Evolutionary conservation across 306 rosid genomes (phyloP).

Genomic region (Ormosia semicastrata): DNA sequence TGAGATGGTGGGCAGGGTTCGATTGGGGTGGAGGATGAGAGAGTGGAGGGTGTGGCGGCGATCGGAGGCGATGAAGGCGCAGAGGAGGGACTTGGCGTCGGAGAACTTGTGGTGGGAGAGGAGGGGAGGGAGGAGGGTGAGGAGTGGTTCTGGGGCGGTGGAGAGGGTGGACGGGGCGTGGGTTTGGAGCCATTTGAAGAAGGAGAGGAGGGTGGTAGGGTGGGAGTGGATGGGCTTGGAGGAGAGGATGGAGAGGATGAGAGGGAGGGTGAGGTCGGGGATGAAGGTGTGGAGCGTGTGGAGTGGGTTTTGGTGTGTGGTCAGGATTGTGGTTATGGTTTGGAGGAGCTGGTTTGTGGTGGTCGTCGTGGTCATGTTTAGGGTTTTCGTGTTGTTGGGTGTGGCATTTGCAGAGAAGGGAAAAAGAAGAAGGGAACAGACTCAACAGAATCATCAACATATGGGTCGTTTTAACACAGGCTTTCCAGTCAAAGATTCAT

Average conservation of each 20-base stretch:
- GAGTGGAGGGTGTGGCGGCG: constrained; percentile 55
- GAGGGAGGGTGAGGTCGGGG: constrained; percentile 49
- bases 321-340: constrained; percentile 25
- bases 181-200: constrained; percentile 59
- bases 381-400: too few relatives aligned
- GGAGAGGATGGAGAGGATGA: constrained; percentile 55
- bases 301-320: constrained; percentile 8
- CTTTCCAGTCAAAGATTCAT: too few relatives aligned
- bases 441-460: too few relatives aligned
- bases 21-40: constrained; percentile 46
- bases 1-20: constrained; percentile 20
- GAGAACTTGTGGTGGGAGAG: constrained; percentile 50
- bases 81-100: constrained; percentile 70
- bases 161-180: constrained; percentile 50
- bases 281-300: constrained; percentile 35
- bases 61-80: constrained; percentile 63
- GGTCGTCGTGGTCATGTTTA: not conserved
- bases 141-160: constrained; percentile 49
- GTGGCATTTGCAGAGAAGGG: too few relatives aligned
- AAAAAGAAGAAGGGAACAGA: too few relatives aligned
- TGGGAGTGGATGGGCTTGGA: constrained; percentile 40
- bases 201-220: constrained; percentile 50
- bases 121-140: constrained; percentile 68
- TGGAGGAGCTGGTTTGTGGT: constrained; percentile 14
- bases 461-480: too few relatives aligned